A percentile compares a stretch with the other conserved stretches of the same genome.
These are phyloP conservation scores for Metarhizium humberi DNA, from an alignment of 2,329 filamentous ascomycete species.

Conservation along the genomic window DNA sequence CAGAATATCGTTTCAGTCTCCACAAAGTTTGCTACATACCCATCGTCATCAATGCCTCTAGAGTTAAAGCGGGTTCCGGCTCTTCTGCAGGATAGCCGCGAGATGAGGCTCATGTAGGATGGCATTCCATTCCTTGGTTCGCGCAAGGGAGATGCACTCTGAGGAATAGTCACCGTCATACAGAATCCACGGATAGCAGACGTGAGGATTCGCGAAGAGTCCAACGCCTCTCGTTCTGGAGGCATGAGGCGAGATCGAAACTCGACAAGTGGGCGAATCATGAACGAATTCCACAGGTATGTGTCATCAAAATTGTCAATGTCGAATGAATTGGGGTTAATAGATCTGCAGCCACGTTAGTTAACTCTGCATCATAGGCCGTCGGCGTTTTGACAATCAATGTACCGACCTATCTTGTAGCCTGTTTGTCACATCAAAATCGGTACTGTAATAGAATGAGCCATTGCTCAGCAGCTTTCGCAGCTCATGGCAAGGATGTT, in stretches of 20 bases:
- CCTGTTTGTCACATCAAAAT: constrained; percentile 92
- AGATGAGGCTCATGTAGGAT: constrained; percentile 81
- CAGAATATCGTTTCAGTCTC: constrained; percentile 92
- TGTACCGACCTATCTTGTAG: constrained; percentile 78
- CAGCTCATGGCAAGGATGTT: constrained; percentile 83
- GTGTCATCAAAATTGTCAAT: constrained; percentile 88
- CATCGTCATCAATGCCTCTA: constrained; percentile 94
- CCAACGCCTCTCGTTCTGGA: constrained; percentile 68
- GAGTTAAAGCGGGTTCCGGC: constrained; percentile 95
- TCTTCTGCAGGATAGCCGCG: constrained; percentile 78
- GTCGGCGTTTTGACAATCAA: background rate
- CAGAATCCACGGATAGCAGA: constrained; percentile 93
- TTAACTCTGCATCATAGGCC: background rate
- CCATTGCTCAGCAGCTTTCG: constrained; percentile 89
- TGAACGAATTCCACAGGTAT: constrained; percentile 97
- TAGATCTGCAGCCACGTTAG: constrained; percentile 36
- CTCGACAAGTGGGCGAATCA: constrained; percentile 86
- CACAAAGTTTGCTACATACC: constrained; percentile 97
- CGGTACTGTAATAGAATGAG: constrained; percentile 96
- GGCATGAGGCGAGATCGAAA: constrained; percentile 76
- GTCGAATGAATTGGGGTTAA: constrained; percentile 71
- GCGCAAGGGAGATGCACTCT: constrained; percentile 62
- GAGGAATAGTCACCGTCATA: constrained; percentile 74
- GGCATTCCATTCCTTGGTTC: constrained; percentile 61
- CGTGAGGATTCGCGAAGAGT: constrained; percentile 78